Evolutionary conservation across 2,329 filamentous ascomycete genomes (phyloP).

Genomic region (Pyrenophora graminea): DNA sequence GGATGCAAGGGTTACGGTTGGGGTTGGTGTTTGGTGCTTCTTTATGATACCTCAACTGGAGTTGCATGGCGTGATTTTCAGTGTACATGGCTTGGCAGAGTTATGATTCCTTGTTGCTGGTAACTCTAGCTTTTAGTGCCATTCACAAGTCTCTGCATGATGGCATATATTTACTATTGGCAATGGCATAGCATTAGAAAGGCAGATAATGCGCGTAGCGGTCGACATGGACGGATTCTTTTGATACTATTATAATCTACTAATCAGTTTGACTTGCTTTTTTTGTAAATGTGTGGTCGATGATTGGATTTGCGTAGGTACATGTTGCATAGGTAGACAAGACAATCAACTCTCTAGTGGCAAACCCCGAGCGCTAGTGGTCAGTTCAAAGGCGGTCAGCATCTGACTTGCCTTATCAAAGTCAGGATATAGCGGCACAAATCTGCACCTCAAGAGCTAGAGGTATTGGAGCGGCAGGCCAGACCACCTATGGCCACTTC

Average conservation of each 20-base stretch:
- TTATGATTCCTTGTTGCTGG: constrained; percentile 22
- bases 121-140: constrained; percentile 16
- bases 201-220: background rate
- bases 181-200: constrained; percentile 14
- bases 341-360: background rate
- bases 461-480: constrained; percentile 3
- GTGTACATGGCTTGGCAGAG: constrained; percentile 31
- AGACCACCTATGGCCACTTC: constrained; percentile 13
- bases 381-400: background rate
- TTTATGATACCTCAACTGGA: constrained; percentile 28
- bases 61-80: constrained; percentile 15
- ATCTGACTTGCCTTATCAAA: background rate
- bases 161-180: constrained; percentile 18
- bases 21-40: constrained; percentile 14
- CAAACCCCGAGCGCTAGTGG: background rate
- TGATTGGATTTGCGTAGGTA: too few species aligned
- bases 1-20: constrained; percentile 13
- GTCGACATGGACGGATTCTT: background rate
- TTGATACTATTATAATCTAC: background rate
- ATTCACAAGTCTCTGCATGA: constrained; percentile 27
- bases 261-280: too few species aligned
- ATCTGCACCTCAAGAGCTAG: background rate
- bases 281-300: too few species aligned
- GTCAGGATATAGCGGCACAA: background rate
- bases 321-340: constrained; percentile 5